These are phyloP conservation scores for Lenzites betulinus DNA, from an alignment of 768 basidiomycete genomes.

Conservation along the genomic window DNA sequence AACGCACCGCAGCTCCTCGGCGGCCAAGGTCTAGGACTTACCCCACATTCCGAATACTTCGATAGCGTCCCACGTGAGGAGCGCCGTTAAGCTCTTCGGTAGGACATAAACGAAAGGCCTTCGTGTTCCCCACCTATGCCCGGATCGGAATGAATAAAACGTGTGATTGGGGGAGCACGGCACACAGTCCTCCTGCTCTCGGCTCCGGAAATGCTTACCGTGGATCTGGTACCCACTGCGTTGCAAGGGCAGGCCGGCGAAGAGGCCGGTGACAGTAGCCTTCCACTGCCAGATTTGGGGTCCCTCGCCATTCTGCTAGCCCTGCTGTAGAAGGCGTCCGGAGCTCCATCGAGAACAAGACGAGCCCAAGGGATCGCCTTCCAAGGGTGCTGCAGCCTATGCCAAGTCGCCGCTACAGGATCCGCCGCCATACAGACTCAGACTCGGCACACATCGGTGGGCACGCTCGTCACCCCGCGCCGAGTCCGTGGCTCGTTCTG, in stretches of 20 bases:
- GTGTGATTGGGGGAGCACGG: neutral
- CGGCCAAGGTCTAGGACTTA: no score
- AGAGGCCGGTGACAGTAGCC: neutral
- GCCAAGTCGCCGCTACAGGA: constrained; percentile 15
- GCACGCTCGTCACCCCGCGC: neutral
- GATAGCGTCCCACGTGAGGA: neutral
- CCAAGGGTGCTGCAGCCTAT: neutral
- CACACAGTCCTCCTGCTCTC: neutral
- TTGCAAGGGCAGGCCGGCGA: neutral
- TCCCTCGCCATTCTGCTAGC: no score
- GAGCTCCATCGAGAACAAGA: neutral
- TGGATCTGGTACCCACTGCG: neutral
- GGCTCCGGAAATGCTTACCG: constrained; percentile 3
- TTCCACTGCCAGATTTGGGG: no score
- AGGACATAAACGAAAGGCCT: neutral
- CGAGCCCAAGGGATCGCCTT: neutral
- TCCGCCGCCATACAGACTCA: neutral
- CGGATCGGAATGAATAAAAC: neutral
- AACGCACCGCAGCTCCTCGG: neutral
- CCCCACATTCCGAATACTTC: neutral
- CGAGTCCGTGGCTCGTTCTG: neutral
- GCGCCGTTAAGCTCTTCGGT: neutral
- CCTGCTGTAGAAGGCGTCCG: no score
- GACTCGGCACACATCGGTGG: neutral
- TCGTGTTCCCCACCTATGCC: neutral